Conservation (phyloP, 2,329 filamentous ascomycete genomes). For the Colletotrichum filicis region DNA sequence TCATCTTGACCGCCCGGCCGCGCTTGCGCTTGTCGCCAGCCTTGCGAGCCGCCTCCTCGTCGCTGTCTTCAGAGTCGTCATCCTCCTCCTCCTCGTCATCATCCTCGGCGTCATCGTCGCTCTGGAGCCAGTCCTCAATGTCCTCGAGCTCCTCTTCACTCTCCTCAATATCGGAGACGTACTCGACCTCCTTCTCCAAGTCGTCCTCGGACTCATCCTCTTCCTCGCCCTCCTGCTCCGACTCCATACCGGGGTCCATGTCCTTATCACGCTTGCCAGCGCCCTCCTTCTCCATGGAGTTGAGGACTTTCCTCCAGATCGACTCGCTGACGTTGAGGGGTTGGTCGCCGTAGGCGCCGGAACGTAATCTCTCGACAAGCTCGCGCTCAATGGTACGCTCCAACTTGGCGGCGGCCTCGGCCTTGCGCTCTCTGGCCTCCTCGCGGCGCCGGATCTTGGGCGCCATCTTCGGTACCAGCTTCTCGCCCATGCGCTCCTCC, state of each 20-base stretch:
- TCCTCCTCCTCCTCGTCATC: conserved; percentile 68
- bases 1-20: conserved; percentile 58
- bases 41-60: conserved; percentile 64
- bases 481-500: conserved; percentile 90
- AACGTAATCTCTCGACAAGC: conserved; percentile 88
- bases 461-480: conserved; percentile 86
- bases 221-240: conserved; percentile 77
- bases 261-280: conserved; percentile 87
- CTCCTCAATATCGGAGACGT: conserved; percentile 90
- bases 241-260: conserved; percentile 85
- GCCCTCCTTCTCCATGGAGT: conserved; percentile 87
- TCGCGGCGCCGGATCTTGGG: conserved; percentile 88
- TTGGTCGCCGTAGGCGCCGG: conserved; percentile 93
- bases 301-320: conserved; percentile 97
- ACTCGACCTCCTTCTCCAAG: conserved; percentile 84
- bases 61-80: conserved; percentile 68
- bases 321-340: conserved; percentile 94
- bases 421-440: conserved; percentile 79
- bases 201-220: conserved; percentile 73
- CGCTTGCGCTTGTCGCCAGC: conserved; percentile 68
- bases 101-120: conserved; percentile 70
- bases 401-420: conserved; percentile 87
- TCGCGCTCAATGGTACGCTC: conserved; percentile 96
- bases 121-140: conserved; percentile 93
- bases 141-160: conserved; percentile 78